Evolutionary conservation across 2,329 filamentous ascomycete species (phyloP).

Genomic region (Dryadomyces sulphureus): DNA sequence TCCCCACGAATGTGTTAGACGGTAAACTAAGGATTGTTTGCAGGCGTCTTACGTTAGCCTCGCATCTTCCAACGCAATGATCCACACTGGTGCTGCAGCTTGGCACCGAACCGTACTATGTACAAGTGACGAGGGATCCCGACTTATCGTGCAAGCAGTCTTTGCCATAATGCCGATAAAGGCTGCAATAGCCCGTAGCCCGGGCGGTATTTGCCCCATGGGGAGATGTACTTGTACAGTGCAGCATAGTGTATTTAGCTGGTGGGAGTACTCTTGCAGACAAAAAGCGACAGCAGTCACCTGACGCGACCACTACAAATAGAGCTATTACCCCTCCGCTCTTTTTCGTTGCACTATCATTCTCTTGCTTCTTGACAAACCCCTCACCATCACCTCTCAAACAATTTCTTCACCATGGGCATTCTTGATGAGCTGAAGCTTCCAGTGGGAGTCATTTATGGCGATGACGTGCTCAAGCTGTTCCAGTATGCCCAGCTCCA

Average conservation of each 20-base stretch:
- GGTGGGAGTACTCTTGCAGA: neutral
- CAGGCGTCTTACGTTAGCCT: neutral
- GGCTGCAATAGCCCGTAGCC: neutral
- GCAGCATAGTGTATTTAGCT: neutral
- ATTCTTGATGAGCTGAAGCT: constrained; percentile 28
- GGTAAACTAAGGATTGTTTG: neutral
- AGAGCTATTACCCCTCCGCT: constrained; percentile 2
- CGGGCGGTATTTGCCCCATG: neutral
- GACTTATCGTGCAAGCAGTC: too few species aligned
- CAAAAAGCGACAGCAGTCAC: neutral
- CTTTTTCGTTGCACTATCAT: neutral
- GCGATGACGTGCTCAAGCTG: constrained; percentile 44
- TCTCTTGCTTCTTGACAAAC: constrained; percentile 2
- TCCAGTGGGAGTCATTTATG: constrained; percentile 39
- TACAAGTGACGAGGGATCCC: too few species aligned
- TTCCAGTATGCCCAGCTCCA: constrained; percentile 86
- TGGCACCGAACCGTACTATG: neutral
- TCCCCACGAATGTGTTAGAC: neutral
- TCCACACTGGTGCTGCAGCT: neutral
- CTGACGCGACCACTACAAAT: constrained; percentile 2
- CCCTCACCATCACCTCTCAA: neutral
- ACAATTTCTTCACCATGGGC: constrained; percentile 14
- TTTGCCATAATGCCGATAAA: too few species aligned
- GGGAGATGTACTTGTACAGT: neutral
- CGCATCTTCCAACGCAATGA: neutral